Evolutionary conservation across 352 stramenopile species (phyloP).

Genomic region (Pythium diclinum): DNA sequence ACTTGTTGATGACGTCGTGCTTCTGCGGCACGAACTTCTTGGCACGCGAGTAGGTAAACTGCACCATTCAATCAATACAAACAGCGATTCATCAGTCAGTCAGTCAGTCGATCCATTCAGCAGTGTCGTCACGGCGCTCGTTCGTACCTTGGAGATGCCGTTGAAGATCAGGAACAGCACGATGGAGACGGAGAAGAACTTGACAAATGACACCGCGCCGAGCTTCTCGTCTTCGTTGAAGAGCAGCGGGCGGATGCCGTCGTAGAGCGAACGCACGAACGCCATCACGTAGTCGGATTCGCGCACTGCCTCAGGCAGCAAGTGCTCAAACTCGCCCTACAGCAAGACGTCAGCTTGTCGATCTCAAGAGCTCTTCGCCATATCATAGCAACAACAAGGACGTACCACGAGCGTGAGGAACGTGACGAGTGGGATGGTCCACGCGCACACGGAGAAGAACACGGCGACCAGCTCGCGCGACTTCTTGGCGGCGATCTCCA

Average conservation of each 20-base stretch:
- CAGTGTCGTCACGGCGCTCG: not conserved
- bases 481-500: conserved; percentile 40
- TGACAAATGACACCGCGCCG: conserved; percentile 33
- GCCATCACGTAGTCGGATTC: conserved; percentile 44
- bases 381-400: not conserved
- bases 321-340: conserved; percentile 42
- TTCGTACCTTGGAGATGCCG: conserved; percentile 36
- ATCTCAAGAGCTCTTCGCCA: not conserved
- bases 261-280: conserved; percentile 33
- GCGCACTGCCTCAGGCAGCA: conserved; percentile 30
- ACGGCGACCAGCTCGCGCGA: conserved; percentile 42
- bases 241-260: conserved; percentile 36
- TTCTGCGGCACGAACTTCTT: conserved; percentile 40
- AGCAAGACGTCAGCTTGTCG: not conserved
- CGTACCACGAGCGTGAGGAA: conserved; percentile 44
- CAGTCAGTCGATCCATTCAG: not conserved
- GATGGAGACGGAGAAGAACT: conserved; percentile 39
- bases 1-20: conserved; percentile 34
- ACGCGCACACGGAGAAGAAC: conserved; percentile 42
- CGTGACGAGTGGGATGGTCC: conserved; percentile 40
- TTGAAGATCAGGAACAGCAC: conserved; percentile 40
- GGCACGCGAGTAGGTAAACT: conserved; percentile 41
- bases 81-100: not conserved
- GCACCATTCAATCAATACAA: conserved; percentile 2
- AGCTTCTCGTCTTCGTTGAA: conserved; percentile 29